phyloP scores from a whole-genome alignment of 345 rosid species.

The Moricandia arvensis region DNA sequence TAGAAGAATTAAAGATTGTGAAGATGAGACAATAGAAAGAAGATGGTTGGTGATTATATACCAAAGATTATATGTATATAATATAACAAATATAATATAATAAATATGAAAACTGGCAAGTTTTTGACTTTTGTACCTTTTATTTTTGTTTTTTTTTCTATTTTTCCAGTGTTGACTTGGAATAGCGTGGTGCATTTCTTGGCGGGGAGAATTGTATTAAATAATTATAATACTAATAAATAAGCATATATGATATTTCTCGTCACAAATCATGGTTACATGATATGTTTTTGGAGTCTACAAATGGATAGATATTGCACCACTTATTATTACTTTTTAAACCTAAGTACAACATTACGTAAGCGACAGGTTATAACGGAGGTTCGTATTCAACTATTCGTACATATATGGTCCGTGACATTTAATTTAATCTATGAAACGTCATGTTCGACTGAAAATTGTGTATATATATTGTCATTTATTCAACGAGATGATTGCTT shows the following conservation, averaged over 20 bases:
- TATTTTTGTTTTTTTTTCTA: neutral
- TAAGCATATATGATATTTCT: neutral
- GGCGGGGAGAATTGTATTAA: conserved; percentile 21
- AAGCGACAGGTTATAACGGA: conserved; percentile 31
- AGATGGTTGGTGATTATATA: neutral
- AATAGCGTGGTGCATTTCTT: conserved; percentile 35
- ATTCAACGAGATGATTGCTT: conserved; percentile 25
- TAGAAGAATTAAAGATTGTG: conserved; percentile 17
- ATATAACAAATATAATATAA: neutral
- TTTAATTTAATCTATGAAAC: neutral
- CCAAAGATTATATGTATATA: neutral
- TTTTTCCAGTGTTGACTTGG: conserved; percentile 33
- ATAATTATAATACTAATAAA: neutral
- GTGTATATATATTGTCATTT: neutral
- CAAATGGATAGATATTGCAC: conserved; percentile 7
- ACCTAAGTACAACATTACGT: conserved; percentile 17
- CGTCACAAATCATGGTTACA: conserved; percentile 29
- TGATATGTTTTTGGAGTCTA: conserved; percentile 20
- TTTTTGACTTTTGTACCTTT: conserved; percentile 27
- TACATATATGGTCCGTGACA: conserved; percentile 28
- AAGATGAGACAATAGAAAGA: conserved; percentile 14
- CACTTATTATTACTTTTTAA: neutral
- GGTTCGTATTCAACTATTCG: conserved; percentile 13
- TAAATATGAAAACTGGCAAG: conserved; percentile 3
- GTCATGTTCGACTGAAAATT: conserved; percentile 1